These are phyloP conservation scores for Collybia sordida DNA, from an alignment of 768 basidiomycete genomes.

Conservation along the genomic window DNA sequence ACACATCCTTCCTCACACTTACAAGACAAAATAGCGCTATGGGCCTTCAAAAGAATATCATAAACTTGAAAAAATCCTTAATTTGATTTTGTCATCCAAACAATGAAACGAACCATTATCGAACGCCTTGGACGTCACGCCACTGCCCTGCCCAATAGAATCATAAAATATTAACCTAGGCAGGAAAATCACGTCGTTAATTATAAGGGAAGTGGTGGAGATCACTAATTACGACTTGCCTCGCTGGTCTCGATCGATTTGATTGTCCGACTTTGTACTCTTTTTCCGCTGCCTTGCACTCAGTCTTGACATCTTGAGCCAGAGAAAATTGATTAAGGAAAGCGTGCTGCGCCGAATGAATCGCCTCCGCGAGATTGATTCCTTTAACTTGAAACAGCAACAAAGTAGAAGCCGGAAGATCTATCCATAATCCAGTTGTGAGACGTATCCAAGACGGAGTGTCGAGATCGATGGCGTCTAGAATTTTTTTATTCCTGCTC, in stretches of 20 bases:
- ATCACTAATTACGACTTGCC: constrained; percentile 32
- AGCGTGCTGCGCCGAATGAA: constrained; percentile 85
- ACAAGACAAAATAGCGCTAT: constrained; percentile 57
- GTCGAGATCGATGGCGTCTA: constrained; percentile 78
- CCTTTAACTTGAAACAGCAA: constrained; percentile 50
- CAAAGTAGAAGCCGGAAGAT: constrained; percentile 58
- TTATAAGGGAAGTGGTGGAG: background rate
- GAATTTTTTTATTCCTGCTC: constrained; percentile 56
- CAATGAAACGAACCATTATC: constrained; percentile 59
- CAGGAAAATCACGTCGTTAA: too few relatives aligned
- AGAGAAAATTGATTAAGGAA: constrained; percentile 76
- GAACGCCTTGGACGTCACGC: constrained; percentile 76
- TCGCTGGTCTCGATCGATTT: constrained; percentile 64
- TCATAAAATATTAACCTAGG: constrained; percentile 82
- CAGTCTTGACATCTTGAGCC: constrained; percentile 69
- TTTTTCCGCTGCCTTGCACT: constrained; percentile 80
- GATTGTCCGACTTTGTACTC: constrained; percentile 59
- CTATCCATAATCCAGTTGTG: constrained; percentile 77
- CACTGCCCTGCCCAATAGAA: constrained; percentile 63
- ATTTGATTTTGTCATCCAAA: background rate
- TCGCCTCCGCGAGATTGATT: constrained; percentile 73
- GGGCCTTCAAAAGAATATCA: constrained; percentile 60
- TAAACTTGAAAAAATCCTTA: constrained; percentile 36
- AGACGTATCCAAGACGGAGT: constrained; percentile 76
- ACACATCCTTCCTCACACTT: constrained; percentile 69